Conservation (phyloP, 228 moss, liverwort and hornwort genomes). For the Sphagnum magellanicum region DNA sequence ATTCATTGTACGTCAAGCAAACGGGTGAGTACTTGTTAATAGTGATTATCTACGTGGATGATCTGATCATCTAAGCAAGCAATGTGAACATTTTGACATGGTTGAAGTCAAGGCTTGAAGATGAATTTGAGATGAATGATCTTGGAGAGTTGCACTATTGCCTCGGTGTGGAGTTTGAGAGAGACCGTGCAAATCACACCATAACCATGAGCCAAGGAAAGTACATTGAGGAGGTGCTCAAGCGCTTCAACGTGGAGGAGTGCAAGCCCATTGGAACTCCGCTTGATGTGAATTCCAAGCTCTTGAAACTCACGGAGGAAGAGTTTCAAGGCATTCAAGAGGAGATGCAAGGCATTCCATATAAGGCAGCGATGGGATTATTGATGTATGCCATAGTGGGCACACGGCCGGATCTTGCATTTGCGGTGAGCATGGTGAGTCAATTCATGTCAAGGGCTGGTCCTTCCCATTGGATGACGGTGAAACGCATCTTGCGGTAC, state of each 20-base stretch:
- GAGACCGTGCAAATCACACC: background rate
- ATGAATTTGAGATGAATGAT: conserved; percentile 1
- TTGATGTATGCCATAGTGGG: background rate
- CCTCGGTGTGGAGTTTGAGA: conserved; percentile 1
- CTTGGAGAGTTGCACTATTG: conserved; percentile 8
- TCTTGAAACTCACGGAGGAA: background rate
- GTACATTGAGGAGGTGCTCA: conserved; percentile 2
- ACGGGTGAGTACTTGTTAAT: background rate
- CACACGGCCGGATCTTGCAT: background rate
- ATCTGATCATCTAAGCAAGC: conserved; percentile 7
- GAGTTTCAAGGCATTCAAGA: background rate
- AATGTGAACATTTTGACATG: background rate
- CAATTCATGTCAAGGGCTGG: background rate
- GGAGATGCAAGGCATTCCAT: conserved; percentile 2
- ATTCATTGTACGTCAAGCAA: conserved; percentile 2
- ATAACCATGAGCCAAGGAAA: background rate
- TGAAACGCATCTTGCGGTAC: no score
- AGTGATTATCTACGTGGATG: conserved; percentile 9
- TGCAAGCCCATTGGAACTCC: conserved; percentile 8
- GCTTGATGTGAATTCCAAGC: conserved; percentile 1
- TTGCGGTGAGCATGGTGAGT: background rate
- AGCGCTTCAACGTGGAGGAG: conserved; percentile 5
- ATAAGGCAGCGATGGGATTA: background rate
- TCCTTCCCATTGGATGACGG: no score
- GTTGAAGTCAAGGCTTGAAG: background rate